These are phyloP conservation scores for Aaosphaeria arxii DNA, from an alignment of 2,329 filamentous ascomycete genomes.

Conservation along the genomic window DNA sequence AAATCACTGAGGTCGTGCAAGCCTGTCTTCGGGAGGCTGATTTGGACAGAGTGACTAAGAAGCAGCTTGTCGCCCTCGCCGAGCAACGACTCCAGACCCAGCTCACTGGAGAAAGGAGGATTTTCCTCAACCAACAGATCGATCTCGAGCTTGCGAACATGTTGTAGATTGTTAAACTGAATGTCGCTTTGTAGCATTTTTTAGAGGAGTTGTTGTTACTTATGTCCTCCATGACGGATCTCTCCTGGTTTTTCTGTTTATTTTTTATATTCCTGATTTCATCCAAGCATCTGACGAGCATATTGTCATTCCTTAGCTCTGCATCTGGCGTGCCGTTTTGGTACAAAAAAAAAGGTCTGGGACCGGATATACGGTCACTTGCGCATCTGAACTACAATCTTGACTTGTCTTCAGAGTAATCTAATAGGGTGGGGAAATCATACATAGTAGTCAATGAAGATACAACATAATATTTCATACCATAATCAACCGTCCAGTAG, in stretches of 20 bases:
- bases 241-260: background rate
- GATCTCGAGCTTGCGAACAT: slow-evolving; percentile 92
- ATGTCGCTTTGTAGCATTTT: slow-evolving; percentile 4
- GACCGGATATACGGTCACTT: background rate
- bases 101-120: slow-evolving; percentile 77
- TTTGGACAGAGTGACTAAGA: slow-evolving; percentile 96
- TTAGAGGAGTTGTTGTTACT: slow-evolving; percentile 17
- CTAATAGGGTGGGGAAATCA: slow-evolving; percentile 8
- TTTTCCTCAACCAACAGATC: slow-evolving; percentile 90
- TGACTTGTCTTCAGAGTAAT: slow-evolving; percentile 11
- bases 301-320: background rate
- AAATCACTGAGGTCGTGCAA: slow-evolving; percentile 82
- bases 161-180: slow-evolving; percentile 48
- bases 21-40: slow-evolving; percentile 83
- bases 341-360: slow-evolving; percentile 1
- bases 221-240: slow-evolving; percentile 6
- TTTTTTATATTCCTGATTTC: background rate
- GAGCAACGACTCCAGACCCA: slow-evolving; percentile 93
- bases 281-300: background rate
- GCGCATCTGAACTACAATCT: background rate
- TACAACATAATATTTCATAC: slow-evolving; percentile 7
- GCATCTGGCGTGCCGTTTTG: background rate
- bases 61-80: slow-evolving; percentile 80
- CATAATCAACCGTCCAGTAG: too few species aligned
- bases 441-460: background rate